phyloP scores from a whole-genome alignment of 208 protist genomes.

The Porcisia hertigi region DNA sequence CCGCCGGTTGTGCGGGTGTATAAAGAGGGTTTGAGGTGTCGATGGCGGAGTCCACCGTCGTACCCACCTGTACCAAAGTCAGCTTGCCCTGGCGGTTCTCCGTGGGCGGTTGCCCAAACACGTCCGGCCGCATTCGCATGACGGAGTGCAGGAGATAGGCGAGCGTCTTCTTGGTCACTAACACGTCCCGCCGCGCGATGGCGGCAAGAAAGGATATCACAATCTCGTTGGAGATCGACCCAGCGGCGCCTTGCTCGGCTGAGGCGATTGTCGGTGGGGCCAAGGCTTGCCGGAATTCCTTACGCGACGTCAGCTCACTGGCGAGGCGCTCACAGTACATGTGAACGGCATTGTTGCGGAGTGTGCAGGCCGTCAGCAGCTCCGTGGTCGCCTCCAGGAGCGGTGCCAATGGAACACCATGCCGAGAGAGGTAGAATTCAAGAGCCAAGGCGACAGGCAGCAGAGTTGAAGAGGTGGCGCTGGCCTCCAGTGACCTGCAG shows the following conservation, averaged over 20 bases:
- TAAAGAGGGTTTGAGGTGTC: constrained; percentile 43
- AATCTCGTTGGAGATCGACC: constrained; percentile 66
- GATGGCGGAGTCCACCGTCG: constrained; percentile 29
- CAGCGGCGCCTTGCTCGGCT: constrained; percentile 27
- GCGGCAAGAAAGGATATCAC: constrained; percentile 81
- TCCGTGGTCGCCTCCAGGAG: constrained; percentile 68
- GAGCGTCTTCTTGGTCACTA: constrained; percentile 58
- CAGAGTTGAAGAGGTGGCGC: constrained; percentile 28
- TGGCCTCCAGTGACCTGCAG: constrained; percentile 35
- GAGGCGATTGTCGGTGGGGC: constrained; percentile 66
- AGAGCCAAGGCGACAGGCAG: constrained; percentile 61
- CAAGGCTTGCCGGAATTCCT: constrained; percentile 66
- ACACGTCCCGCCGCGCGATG: constrained; percentile 69
- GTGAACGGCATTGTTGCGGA: constrained; percentile 59
- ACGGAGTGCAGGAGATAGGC: constrained; percentile 58
- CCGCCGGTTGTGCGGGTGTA: constrained; percentile 5
- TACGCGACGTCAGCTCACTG: constrained; percentile 49
- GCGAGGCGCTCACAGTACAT: constrained; percentile 73
- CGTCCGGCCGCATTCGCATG: constrained; percentile 67
- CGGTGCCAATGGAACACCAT: constrained; percentile 50
- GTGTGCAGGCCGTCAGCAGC: constrained; percentile 47
- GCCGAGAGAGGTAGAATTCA: constrained; percentile 51
- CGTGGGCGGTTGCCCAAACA: constrained; percentile 86
- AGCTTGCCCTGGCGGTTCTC: constrained; percentile 50
- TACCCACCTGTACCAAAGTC: constrained; percentile 42